Evolutionary conservation across 768 basidiomycete species (phyloP), one percentile per base, ranked within the genome.

Genomic region (Serendipita sp.): DNA sequence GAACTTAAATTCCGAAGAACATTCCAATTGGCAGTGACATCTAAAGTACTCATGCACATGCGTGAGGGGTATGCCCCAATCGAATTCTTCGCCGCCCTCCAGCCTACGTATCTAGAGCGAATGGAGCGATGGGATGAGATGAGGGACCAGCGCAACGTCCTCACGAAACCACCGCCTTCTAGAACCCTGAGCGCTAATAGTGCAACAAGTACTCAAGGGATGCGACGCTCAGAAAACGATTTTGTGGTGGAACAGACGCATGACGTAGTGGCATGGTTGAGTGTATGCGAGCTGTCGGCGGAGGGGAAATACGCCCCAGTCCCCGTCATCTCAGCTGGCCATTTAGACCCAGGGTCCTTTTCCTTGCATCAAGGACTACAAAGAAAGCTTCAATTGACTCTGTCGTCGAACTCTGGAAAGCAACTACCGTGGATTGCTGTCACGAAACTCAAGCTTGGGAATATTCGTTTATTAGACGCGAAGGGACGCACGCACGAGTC

Each of bases 81-180:
- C 70, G 91, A 96, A 70, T 88, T 98, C 73, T 97, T 94, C 69
- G 95, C 89, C 13, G 79, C 85, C 4, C 78, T 87, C 66, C 84
- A 83, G 60, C 82, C 90, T 13, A 86, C 85, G 15, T 98, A 95
- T 73, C 73, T 98, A 69, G 88, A 91, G 67, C 83, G 92, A 3
- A 76, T 97, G 74, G 92, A 93, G 70, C 82, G 88, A 65, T 96
- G 92, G 93, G 95, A 97, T 71, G 89, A 93, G 71, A 80, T 89
- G 78, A 83, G 92, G 38, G 93, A 97, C 68, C 83, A 87, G 56
- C 82, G 83, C 68, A 75, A 77, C 41, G 66, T 65, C 66, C 66
- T 10, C 18, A 34, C 63, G 16, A 67, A 60, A 45, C 54, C 64
- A 10, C 63, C 65, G 45, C 41, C 45, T 51, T 38, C 41, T 24